Evolutionary conservation across 768 basidiomycete genomes (phyloP), one percentile per base, ranked within the genome.

Genomic region (Agaricus bisporus): DNA sequence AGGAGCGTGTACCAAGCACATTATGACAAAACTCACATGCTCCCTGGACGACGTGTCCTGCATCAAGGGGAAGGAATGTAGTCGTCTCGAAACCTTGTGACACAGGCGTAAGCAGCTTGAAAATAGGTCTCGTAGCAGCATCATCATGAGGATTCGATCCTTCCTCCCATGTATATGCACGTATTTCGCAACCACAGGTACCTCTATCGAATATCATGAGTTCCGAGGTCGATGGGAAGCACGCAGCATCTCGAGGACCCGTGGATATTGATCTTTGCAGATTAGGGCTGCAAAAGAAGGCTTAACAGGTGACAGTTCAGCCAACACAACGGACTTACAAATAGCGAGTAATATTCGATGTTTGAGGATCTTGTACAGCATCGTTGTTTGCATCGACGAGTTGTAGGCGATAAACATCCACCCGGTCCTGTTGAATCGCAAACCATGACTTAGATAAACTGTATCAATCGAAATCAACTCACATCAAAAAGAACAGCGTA

Each of bases 21-120:
- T 14, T 12, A 39, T 17, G 26, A 22, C 12, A 22, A 20, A 20
- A 8, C 80, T 32, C 58, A 88, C 88, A 76, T 58, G 75, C 81
- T 38, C 90, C 91, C 43, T 85, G 67, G 32, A 91, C 59, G 22
- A 93, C 70, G 0, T 66, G 51, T 35, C 82, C 78, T 0, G 80
- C 65, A 42, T 83, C 82, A 7, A 91, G 62, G 4, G 85, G 82
- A 26, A 85, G 66, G 9, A 55, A 44, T 17, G 57, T 47, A 3
- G 56, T 60, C 20, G 49, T 51, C 17, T 53, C 28, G 11, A 44
- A 12, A 29, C 22, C 46, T 5, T 51, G 18, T 11, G 46, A 18
- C 28, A 47, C 44, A 41, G 45, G 47, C 18, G 29, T 15, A 11
- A 41, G 17, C 2, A 35, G 17, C 39, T 18, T 54, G 26, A 48